Base-by-base conservation (phyloP, 2,329 filamentous ascomycete species). In the Elsinoe arachidis region DNA sequence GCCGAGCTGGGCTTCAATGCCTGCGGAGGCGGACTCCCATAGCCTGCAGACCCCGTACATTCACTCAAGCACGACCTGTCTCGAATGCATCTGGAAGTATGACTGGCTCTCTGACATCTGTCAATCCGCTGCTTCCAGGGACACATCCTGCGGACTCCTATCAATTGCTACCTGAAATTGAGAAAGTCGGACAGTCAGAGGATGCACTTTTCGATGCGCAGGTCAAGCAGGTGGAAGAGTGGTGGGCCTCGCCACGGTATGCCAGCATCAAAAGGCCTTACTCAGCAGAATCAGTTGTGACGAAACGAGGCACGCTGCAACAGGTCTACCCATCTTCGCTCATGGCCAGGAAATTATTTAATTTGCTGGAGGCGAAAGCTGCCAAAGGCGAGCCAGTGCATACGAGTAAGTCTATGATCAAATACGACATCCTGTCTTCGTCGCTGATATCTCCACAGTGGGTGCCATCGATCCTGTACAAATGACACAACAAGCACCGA, bases 381-480 rank as follows among this genome's bases (percentile, higher is more conserved):
- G 81, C 86, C 38, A 83, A 86, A 66, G 90, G 90, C 61, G 81
- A 95, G 71, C 93, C 93, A 17, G 88, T 97, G 60, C 92, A 97
- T 72, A 97, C 93, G 14, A 91, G 88, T 92, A 76, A 68, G 84
- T 30, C 26, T 61, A 56, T 58, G 10, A 53, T 30, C 55, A 30
- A 9, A 17, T 56, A 2, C n/a, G 35, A 43, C 21, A 15, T 6
- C 3, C 1, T n/a, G 9, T 7, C 3, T 30, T 30, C 9, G 7
- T 30, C 7, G 26, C 26, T 30, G 26, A 30, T 2, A 2, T 5
- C 7, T 11, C 10, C 15, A 23, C 61, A 92, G 88, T 99, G 87
- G 93, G 93, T 65, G 93, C 91, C 60, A 95, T 99, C 73, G 93
- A 99, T 69, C 93, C 93, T n/a, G 85, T 97, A 10, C 93, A 99